Base-by-base conservation (phyloP, 768 basidiomycete genomes). In the Pulveroboletus sp. region DNA sequence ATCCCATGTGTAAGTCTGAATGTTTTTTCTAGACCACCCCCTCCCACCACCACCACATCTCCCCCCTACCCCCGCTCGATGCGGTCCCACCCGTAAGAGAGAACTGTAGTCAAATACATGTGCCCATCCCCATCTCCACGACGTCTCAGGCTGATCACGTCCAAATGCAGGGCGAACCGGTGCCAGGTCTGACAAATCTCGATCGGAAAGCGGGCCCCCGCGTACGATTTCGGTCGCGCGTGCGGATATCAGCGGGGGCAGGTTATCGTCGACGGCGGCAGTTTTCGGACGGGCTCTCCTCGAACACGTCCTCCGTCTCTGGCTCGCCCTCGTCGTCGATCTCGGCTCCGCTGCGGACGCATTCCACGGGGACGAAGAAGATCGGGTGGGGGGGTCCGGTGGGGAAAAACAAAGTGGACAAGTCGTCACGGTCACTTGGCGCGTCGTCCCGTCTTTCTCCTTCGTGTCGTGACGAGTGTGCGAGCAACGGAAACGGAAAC, bases 261-360 rank as follows among this genome's bases (percentile, higher is more conserved):
- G 76, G 76, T 21, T 21, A 21, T 21, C 21, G 21, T 40, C 75
- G 73, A 27, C 74, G 75, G 56, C 73, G 73, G 18, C 69, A 68
- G 47, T 46, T 39, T 15, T 54, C 61, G n/a, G 61, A 61, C 32
- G 59, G 43, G n/a, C 62, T 48, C 48, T 39, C 50, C 24, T 67
- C 65, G 38, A 51, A 43, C 32, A 46, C 62, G 5, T 71, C 73
- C 17, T 79, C 82, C 31, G 57, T 72, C 18, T 82, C 83, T 6
- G 75, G 77, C 38, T 89, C 88, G 1, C 78, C 77, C 4, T 89
- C 87, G 5, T 90, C 89, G 3, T 89, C 88, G 36, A 84, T 92
- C 54, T 91, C 89, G 35, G 89, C 78, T 1, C 90, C 89, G 15
- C 73, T 92, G 21, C 85, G 82, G 42, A 77, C 81, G 26, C 76